Base-by-base conservation (phyloP, 768 basidiomycete species). In the Sarcodon sp. region DNA sequence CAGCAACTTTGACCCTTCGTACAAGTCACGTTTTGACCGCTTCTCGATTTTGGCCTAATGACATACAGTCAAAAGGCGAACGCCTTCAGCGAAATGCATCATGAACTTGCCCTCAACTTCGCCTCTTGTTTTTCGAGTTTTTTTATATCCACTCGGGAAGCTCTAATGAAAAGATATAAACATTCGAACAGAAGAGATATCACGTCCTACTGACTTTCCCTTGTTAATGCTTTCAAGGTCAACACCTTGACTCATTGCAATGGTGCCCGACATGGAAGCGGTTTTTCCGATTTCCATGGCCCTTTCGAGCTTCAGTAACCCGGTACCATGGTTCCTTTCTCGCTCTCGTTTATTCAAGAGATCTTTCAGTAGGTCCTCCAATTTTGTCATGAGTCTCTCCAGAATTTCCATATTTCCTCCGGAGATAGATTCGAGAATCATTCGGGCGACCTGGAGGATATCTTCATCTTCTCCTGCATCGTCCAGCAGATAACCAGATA, bases 61-160 rank as follows among this genome's bases (percentile, higher is more conserved):
- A 38, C 7, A 33, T 4, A 32, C 7, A 43, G 16, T 10, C 21
- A 8, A 38, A n/a, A 16, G 11, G 13, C 10, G 13, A 9, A 16
- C 18, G 45, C 21, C 3, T 33, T 6, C 3, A 1, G 7, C 6
- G 1, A 13, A 3, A 34, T 27, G 9, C 1, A 16, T 8, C 8
- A 47, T 2, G 33, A 5, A 51, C 62, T 39, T 39, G 83, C 87
- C 71, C 82, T 83, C 56, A 98, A 79, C 63, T 99, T 99, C 1
- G 91, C 90, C 64, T 99, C 96, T 57, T 91, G 87, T 65, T 96
- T 94, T 67, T 94, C 91, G 7, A 96, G 77, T 58, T 93, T 93
- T 66, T 92, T 94, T 51, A 96, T 77, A 67, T 96, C 91, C 43
- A 96, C 91, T 31, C 85, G 81, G 35, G 88, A 89, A 33, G 86